These are phyloP conservation scores for Fistulifera solaris DNA, from an alignment of 108 stramenopile species.

Conservation along the genomic window DNA sequence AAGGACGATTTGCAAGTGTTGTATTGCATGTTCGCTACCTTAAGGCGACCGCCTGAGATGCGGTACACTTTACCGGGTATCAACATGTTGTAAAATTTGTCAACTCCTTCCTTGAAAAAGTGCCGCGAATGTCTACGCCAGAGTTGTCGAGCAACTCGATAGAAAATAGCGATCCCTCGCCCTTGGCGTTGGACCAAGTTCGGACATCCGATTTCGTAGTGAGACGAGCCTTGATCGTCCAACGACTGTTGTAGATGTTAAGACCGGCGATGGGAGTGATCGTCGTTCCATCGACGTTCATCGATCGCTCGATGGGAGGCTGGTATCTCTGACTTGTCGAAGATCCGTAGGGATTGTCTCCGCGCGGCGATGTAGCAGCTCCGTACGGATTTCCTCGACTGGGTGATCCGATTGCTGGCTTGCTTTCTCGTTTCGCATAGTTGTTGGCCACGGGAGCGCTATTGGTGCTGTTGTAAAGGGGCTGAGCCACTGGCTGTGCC, in stretches of 20 bases:
- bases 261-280: slow-evolving; percentile 81
- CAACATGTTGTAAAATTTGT: slow-evolving; percentile 77
- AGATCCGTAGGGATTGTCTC: slow-evolving; percentile 44
- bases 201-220: slow-evolving; percentile 86
- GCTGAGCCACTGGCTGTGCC: slow-evolving; percentile 14
- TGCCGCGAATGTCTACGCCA: slow-evolving; percentile 87
- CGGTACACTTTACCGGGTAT: slow-evolving; percentile 88
- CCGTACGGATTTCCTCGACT: slow-evolving; percentile 1
- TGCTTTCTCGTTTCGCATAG: slow-evolving; percentile 11
- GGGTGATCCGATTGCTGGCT: slow-evolving; percentile 1
- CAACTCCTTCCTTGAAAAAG: slow-evolving; percentile 96
- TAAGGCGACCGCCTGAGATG: slow-evolving; percentile 84
- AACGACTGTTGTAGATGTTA: slow-evolving; percentile 95
- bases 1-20: slow-evolving; percentile 83
- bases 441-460: slow-evolving; percentile 8
- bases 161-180: slow-evolving; percentile 83
- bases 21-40: slow-evolving; percentile 92
- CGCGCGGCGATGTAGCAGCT: slow-evolving; percentile 3
- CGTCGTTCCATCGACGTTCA: slow-evolving; percentile 28
- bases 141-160: slow-evolving; percentile 81
- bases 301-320: slow-evolving; percentile 4
- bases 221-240: slow-evolving; percentile 82
- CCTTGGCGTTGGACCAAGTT: slow-evolving; percentile 87
- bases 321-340: slow-evolving; percentile 2
- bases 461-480: slow-evolving; percentile 51